A percentile compares a stretch with the other conserved stretches of the same genome.
Evolutionary conservation across 2,329 filamentous ascomycete species (phyloP).

Genomic region (Xylaria sp.): DNA sequence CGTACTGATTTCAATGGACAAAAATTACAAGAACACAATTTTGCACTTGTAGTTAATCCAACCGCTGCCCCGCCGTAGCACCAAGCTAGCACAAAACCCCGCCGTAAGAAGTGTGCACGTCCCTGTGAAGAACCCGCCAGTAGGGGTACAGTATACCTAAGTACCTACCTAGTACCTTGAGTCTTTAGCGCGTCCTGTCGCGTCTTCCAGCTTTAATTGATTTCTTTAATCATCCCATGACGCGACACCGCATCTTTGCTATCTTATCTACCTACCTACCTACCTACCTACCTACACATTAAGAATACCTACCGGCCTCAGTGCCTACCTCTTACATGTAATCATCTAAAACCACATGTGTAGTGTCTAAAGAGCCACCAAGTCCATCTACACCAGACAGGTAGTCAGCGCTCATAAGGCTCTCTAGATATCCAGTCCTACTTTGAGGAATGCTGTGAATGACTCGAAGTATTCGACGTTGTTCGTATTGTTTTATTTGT

Average conservation of each 20-base stretch:
- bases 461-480: neutral
- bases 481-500: conserved; percentile 10
- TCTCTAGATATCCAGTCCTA: neutral
- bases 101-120: neutral
- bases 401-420: neutral
- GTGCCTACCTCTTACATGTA: too few relatives aligned
- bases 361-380: conserved; percentile 5
- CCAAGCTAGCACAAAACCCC: neutral
- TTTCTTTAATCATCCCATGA: conserved; percentile 31
- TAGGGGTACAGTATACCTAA: neutral
- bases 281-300: too few relatives aligned
- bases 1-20: neutral
- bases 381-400: neutral
- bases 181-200: conserved; percentile 43
- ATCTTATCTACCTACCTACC: conserved; percentile 13
- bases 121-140: neutral
- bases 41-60: neutral
- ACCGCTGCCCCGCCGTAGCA: conserved; percentile 17
- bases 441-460: conserved; percentile 8
- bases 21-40: conserved; percentile 12
- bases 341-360: too few relatives aligned
- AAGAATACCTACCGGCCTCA: neutral
- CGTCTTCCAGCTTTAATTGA: conserved; percentile 47
- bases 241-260: conserved; percentile 36
- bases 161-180: neutral